A percentile compares a stretch with the other conserved stretches of the same genome.
Evolutionary conservation across 495 filamentous ascomycete species (phyloP).

Genomic region (Penicillium waksmanii): DNA sequence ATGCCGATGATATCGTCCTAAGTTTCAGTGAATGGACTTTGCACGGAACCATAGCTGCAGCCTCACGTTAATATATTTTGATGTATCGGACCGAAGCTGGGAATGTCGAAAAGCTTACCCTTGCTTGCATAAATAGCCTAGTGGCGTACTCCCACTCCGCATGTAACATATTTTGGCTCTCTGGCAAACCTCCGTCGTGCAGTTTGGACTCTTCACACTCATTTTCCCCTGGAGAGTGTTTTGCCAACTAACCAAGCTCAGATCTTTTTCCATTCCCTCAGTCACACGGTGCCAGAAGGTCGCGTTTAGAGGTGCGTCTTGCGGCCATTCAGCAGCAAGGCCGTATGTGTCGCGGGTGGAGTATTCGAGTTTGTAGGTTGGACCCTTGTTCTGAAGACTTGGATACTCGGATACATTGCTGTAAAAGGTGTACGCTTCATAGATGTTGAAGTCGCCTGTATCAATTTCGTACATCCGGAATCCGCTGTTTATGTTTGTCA

Average conservation of each 20-base stretch:
- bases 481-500: slow-evolving; percentile 58
- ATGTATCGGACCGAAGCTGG: not conserved
- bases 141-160: slow-evolving; percentile 55
- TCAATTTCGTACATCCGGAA: slow-evolving; percentile 61
- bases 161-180: slow-evolving; percentile 64
- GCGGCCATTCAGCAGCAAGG: slow-evolving; percentile 46
- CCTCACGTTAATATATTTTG: not conserved
- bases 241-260: slow-evolving; percentile 49
- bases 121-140: slow-evolving; percentile 54
- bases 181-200: slow-evolving; percentile 52
- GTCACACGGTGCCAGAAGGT: slow-evolving; percentile 63
- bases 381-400: slow-evolving; percentile 39
- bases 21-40: slow-evolving; percentile 27
- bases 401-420: slow-evolving; percentile 52
- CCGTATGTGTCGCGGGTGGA: slow-evolving; percentile 59
- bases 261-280: slow-evolving; percentile 60
- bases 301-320: slow-evolving; percentile 55
- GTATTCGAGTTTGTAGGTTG: slow-evolving; percentile 56
- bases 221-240: slow-evolving; percentile 59
- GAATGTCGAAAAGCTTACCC: slow-evolving; percentile 40
- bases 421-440: slow-evolving; percentile 56
- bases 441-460: slow-evolving; percentile 55
- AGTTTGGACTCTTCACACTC: slow-evolving; percentile 54
- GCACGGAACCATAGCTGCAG: slow-evolving; percentile 37
- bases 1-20: not conserved